phyloP scores from a whole-genome alignment of 1,284 basidiomycete genomes.

The Xerocomus amazonicus region DNA sequence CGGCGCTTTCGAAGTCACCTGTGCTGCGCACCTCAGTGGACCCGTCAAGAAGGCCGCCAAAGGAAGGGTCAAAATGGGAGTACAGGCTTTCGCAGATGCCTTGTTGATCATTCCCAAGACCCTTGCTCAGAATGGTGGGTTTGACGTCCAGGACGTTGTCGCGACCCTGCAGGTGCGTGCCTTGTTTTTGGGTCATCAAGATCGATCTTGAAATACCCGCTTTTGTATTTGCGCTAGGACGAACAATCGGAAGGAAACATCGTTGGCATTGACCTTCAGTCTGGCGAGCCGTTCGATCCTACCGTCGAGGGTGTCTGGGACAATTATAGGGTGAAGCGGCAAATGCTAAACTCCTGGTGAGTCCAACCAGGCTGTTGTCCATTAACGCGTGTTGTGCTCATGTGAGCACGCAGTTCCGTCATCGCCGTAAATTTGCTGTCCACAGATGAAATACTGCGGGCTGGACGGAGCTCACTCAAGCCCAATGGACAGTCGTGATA shows the following conservation, averaged over 20 bases:
- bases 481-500: constrained; percentile 67
- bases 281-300: constrained; percentile 96
- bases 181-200: constrained; percentile 4
- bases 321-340: constrained; percentile 97
- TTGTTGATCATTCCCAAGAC: constrained; percentile 96
- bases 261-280: constrained; percentile 89
- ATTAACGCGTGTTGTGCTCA: constrained; percentile 21
- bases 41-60: constrained; percentile 84
- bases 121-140: constrained; percentile 93
- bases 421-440: constrained; percentile 96
- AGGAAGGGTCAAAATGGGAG: constrained; percentile 96
- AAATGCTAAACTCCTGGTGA: constrained; percentile 96
- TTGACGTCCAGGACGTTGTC: constrained; percentile 95
- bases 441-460: constrained; percentile 93
- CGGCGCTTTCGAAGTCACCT: constrained; percentile 97
- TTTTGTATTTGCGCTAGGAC: constrained; percentile 51
- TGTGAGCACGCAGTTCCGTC: constrained; percentile 68
- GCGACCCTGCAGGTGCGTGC: constrained; percentile 77
- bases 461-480: constrained; percentile 87
- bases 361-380: constrained; percentile 25
- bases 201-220: constrained; percentile 11
- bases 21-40: constrained; percentile 79
- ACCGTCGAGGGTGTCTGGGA: constrained; percentile 97
- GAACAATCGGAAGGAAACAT: constrained; percentile 89
- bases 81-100: constrained; percentile 96